Evolutionary conservation across 108 stramenopile genomes (phyloP).

Genomic region (Skeletonema menzelii): DNA sequence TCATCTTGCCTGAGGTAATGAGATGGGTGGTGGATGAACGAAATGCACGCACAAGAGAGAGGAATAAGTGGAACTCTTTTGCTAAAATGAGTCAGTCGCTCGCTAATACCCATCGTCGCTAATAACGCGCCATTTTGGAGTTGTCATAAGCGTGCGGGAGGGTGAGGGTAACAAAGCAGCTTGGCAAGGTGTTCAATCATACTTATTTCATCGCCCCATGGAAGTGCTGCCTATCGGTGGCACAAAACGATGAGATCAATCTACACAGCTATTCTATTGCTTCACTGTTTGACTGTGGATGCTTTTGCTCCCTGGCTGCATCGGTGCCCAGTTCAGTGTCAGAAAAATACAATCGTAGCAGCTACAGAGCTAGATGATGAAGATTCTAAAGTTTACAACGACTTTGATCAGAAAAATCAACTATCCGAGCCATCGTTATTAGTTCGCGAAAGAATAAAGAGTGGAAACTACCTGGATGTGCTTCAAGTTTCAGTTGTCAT

Average conservation of each 20-base stretch:
- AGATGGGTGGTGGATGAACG: background rate
- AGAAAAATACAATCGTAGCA: background rate
- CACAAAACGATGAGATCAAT: background rate
- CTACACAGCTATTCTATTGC: background rate
- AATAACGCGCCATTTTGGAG: background rate
- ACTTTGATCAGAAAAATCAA: background rate
- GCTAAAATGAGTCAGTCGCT: background rate
- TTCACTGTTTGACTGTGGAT: background rate
- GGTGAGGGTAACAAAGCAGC: too few relatives aligned
- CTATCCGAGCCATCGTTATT: background rate
- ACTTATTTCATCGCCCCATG: too few relatives aligned
- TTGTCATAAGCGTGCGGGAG: too few relatives aligned
- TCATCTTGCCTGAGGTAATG: conserved; percentile 8
- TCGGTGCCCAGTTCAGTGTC: background rate
- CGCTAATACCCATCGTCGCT: background rate
- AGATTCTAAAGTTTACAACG: background rate
- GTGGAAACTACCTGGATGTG: conserved; percentile 19
- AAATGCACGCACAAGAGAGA: too few relatives aligned
- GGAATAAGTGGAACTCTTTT: background rate
- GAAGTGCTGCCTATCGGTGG: background rate
- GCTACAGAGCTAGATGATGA: background rate
- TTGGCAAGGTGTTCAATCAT: too few relatives aligned
- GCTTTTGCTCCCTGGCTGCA: background rate
- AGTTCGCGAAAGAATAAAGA: conserved; percentile 1
- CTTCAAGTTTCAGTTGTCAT: conserved; percentile 6